Evolutionary conservation across 2,329 filamentous ascomycete species (phyloP), one percentile per base, ranked within the genome.

Genomic region (Septoria linicola): DNA sequence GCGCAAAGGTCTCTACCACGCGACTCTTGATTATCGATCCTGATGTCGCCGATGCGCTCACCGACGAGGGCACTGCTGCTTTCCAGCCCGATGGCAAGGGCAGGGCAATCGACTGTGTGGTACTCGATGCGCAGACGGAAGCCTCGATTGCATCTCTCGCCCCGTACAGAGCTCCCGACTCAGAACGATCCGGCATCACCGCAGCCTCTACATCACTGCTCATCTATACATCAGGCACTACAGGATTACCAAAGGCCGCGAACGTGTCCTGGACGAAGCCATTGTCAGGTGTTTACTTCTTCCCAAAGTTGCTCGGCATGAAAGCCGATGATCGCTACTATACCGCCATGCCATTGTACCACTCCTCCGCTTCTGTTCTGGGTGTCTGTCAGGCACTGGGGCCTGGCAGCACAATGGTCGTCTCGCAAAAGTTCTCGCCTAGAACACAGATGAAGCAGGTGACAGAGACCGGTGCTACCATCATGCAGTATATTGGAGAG

Each of bases 401-500:
- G 6, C 70, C 72, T 1, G 85, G 84, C 35, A 79, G 77, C 31
- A 87, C 89, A 0, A 73, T 91, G 44, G 80, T 87, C 20, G 71
- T 95, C 13, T 87, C 87, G 40, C 83, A 81, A 60, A 88, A 85
- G 62, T 95, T 95, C 73, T 90, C 87, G 2, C 87, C 85, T 2
- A 80, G 79, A 55, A 81, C 76, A 1, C 93, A 92, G 70, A 93
- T 88, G 85, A 74, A 80, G 13, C 87, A 92, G 48, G 85, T 85
- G 13, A 80, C 86, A n/a, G 78, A 79, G 37, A 80, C 80, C 41
- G 73, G 84, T 7, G 85, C 89, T 16, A 93, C 87, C 1, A 77
- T 84, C 3, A 85, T 95, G 55, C 89, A 95, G 66, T 95, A 95
- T 66, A 89, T 95, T 11, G 89, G 89, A 45, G 89, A 95, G 69